These are phyloP conservation scores for Gnomoniopsis smithogilvyi DNA, from an alignment of 2,329 filamentous ascomycete genomes.

Conservation along the genomic window DNA sequence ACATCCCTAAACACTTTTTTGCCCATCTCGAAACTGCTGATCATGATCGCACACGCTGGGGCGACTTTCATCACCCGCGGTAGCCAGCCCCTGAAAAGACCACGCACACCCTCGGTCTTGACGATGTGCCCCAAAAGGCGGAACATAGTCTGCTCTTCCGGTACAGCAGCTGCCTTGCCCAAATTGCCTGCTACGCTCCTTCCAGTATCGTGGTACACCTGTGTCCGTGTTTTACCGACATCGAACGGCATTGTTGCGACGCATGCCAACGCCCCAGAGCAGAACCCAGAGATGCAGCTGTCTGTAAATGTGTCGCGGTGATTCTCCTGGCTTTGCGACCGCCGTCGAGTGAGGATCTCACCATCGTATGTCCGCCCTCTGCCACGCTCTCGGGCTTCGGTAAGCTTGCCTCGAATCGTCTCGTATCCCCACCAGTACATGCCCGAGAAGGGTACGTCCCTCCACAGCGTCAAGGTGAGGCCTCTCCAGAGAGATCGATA, in stretches of 20 bases:
- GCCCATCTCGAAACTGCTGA: conserved; percentile 93
- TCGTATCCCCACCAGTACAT: conserved; percentile 99
- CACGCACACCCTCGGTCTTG: conserved; percentile 73
- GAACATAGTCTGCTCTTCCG: conserved; percentile 76
- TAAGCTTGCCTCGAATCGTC: conserved; percentile 68
- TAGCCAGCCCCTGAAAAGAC: conserved; percentile 88
- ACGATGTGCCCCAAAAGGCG: conserved; percentile 90
- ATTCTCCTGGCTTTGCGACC: conserved; percentile 64
- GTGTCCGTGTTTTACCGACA: conserved; percentile 93
- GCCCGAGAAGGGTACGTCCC: conserved; percentile 94
- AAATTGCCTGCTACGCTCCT: conserved; percentile 31
- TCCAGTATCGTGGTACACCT: conserved; percentile 66
- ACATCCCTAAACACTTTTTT: conserved; percentile 80
- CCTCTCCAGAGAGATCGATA: conserved; percentile 87
- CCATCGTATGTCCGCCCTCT: conserved; percentile 38
- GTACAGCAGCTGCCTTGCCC: conserved; percentile 39
- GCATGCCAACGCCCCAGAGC: conserved; percentile 80
- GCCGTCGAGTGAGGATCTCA: conserved; percentile 42
- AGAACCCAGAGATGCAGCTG: conserved; percentile 82
- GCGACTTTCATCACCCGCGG: conserved; percentile 92
- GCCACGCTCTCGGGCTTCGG: conserved; percentile 60
- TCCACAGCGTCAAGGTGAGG: conserved; percentile 86
- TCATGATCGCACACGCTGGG: conserved; percentile 98
- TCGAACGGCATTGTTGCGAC: conserved; percentile 94
- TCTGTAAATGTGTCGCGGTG: conserved; percentile 78